Evolutionary conservation across 352 stramenopile species (phyloP).

Genomic region (Phytophthora sp.): DNA sequence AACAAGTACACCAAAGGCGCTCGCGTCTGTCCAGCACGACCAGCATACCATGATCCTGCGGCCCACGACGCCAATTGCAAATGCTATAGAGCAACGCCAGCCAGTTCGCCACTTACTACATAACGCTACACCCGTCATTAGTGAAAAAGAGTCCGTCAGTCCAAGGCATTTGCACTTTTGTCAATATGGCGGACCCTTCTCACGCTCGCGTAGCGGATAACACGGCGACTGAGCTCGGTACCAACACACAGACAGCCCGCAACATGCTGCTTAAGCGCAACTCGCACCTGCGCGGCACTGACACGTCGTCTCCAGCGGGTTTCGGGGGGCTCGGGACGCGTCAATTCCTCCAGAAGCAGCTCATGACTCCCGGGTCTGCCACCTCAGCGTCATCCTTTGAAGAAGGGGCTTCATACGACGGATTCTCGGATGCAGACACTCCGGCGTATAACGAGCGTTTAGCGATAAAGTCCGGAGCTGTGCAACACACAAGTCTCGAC

Average conservation of each 20-base stretch:
- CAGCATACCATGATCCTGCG: no score
- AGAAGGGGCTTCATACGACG: slow-evolving; percentile 35
- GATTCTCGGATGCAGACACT: slow-evolving; percentile 36
- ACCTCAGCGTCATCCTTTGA: slow-evolving; percentile 48
- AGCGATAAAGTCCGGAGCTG: neutral
- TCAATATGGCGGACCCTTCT: slow-evolving; percentile 29
- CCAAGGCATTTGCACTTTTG: no score
- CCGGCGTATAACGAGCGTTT: slow-evolving; percentile 11
- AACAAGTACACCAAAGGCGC: slow-evolving; percentile 20
- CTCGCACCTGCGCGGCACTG: slow-evolving; percentile 26
- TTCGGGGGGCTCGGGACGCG: slow-evolving; percentile 33
- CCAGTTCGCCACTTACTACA: neutral
- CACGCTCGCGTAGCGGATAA: no score
- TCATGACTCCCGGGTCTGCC: slow-evolving; percentile 39
- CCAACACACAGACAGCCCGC: slow-evolving; percentile 9
- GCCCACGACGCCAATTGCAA: slow-evolving; percentile 1
- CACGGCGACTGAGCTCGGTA: slow-evolving; percentile 26
- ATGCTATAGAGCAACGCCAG: slow-evolving; percentile 9
- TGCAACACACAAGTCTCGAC: neutral
- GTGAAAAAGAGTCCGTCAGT: no score
- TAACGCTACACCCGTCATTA: slow-evolving; percentile 11
- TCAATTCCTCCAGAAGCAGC: slow-evolving; percentile 39
- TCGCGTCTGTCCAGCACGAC: slow-evolving; percentile 20
- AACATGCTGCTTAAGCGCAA: slow-evolving; percentile 34
- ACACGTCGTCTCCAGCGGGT: slow-evolving; percentile 20